phyloP scores from a whole-genome alignment of 768 basidiomycete species.

The Suillus brevipes region DNA sequence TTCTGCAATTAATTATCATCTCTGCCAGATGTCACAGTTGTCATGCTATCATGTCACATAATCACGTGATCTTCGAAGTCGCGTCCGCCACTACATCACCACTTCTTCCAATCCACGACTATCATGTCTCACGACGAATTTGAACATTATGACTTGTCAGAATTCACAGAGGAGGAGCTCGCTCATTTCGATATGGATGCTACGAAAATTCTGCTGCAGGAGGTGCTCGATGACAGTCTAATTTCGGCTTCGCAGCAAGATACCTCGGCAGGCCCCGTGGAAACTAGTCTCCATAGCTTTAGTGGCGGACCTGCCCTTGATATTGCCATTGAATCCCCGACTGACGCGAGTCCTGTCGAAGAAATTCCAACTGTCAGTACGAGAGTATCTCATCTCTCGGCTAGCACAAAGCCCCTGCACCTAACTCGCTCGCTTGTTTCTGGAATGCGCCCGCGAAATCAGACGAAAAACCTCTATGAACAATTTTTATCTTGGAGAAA shows the following conservation, averaged over 20 bases:
- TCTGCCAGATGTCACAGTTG: background rate
- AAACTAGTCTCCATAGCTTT: background rate
- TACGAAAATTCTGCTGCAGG: conserved; percentile 9
- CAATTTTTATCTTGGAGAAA: conserved; percentile 45
- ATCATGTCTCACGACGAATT: conserved; percentile 42
- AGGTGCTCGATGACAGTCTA: background rate
- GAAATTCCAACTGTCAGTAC: background rate
- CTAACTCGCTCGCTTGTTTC: background rate
- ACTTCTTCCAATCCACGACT: background rate
- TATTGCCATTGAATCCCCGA: conserved; percentile 35
- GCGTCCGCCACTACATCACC: background rate
- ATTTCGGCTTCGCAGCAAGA: conserved; percentile 6
- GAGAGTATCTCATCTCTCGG: background rate
- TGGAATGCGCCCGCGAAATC: background rate
- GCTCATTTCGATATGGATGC: conserved; percentile 46
- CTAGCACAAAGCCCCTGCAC: background rate
- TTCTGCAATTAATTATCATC: background rate
- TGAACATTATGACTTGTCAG: conserved; percentile 50
- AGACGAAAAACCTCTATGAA: conserved; percentile 36
- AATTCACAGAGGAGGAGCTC: conserved; percentile 60
- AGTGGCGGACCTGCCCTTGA: conserved; percentile 34
- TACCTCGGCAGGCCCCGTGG: background rate
- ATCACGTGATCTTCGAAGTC: background rate
- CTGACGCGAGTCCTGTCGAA: background rate
- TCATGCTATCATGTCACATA: background rate